A percentile compares a stretch with the other conserved stretches of the same genome.
phyloP scores from a whole-genome alignment of 208 protist genomes.

The Angomonas deanei region DNA sequence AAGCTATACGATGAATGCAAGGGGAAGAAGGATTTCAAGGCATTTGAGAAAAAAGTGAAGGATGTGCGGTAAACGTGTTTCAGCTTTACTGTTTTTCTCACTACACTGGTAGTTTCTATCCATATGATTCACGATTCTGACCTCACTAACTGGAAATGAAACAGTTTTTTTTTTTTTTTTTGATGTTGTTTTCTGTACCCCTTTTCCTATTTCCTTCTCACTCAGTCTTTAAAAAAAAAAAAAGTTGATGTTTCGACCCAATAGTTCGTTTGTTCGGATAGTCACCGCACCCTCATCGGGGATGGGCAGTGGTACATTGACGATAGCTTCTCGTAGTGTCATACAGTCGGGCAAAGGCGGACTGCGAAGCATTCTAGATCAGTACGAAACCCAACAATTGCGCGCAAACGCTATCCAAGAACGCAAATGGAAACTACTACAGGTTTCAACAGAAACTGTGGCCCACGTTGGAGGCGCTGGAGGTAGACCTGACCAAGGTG shows the following conservation, averaged over 20 bases:
- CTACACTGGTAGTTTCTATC: too few species aligned
- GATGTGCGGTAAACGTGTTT: background rate
- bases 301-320: too few species aligned
- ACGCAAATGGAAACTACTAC: conserved; percentile 76
- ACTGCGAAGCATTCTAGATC: conserved; percentile 55
- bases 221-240: background rate
- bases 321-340: too few species aligned
- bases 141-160: background rate
- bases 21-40: conserved; percentile 4
- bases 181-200: background rate
- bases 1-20: conserved; percentile 7
- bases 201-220: background rate
- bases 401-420: conserved; percentile 31
- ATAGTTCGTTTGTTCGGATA: background rate
- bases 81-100: background rate
- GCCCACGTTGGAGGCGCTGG: conserved; percentile 57
- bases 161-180: background rate
- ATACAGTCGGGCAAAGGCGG: conserved; percentile 54
- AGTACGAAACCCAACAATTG: conserved; percentile 46
- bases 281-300: too few species aligned
- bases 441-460: conserved; percentile 76
- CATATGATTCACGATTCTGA: too few species aligned
- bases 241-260: background rate
- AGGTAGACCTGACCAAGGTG: conserved; percentile 46
- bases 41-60: conserved; percentile 27